Evolutionary conservation across 2,329 filamentous ascomycete genomes (phyloP), one percentile per base, ranked within the genome.

Genomic region (Tolypocladium tropicale): DNA sequence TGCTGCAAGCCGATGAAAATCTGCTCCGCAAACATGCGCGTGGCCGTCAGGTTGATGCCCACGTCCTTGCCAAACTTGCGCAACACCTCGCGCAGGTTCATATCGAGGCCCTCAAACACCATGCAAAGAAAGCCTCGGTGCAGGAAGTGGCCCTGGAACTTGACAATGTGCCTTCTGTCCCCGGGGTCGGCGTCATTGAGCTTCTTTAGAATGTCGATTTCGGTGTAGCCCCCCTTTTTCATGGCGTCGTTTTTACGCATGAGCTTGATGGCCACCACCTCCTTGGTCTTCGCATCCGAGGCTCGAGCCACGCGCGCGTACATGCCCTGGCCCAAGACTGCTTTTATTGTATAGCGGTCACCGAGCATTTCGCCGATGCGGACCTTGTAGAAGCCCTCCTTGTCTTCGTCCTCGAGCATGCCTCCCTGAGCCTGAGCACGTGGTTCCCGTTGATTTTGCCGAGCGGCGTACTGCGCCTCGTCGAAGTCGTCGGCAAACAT

Each of bases 271-370:
- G 94, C 94, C 34, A 97, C 92, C n/a, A 88, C 70, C 63, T 83
- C 82, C 65, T 85, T 86, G 57, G 81, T 89, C 52, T 83, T 84
- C 25, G 86, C 81, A 70, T 96, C 92, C 60, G 83, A 80, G 25
- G 94, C 94, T 61, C 90, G 85, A 54, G 94, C 90, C n/a, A 99
- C 94, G 10, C 90, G 91, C 0, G 94, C 95, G 70, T 96, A 99
- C 81, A 96, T 96, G 64, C 94, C 94, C 71, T 90, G 91, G 60
- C 94, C 94, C 25, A 99, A 79, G 54, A 86, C 86, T 57, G 92
- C 84, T 69, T 93, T 88, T 34, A 99, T 84, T 68, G 94, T 89
- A 70, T 97, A 97, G 36, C 91, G 88, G 33, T 86, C 86, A 63
- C 95, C 89, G 60, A 99, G 79, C 53, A 97, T 76, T 75, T 99